Evolutionary conservation across 2,329 filamentous ascomycete species (phyloP).

Genomic region (Pseudogymnoascus sp.): DNA sequence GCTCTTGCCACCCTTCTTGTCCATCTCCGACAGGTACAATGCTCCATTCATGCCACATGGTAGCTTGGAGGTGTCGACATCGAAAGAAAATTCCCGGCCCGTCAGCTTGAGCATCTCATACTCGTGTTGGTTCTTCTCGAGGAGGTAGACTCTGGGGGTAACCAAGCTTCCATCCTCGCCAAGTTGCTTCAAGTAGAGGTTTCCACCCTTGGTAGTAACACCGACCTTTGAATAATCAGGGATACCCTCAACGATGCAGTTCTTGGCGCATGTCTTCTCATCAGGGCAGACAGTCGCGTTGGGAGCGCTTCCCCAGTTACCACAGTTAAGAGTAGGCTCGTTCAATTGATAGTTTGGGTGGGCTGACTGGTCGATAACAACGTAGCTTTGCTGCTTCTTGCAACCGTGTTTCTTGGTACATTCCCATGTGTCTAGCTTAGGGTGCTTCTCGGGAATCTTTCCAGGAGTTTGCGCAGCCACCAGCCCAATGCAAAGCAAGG

Average conservation of each 20-base stretch:
- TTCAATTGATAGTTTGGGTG: slow-evolving; percentile 38
- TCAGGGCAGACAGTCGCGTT: slow-evolving; percentile 41
- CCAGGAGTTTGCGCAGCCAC: slow-evolving; percentile 32
- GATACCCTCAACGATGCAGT: slow-evolving; percentile 46
- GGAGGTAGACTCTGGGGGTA: slow-evolving; percentile 36
- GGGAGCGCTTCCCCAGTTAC: slow-evolving; percentile 26
- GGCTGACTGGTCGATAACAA: slow-evolving; percentile 41
- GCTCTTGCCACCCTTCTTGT: slow-evolving; percentile 27
- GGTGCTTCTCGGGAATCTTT: slow-evolving; percentile 38
- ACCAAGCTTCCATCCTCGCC: slow-evolving; percentile 21
- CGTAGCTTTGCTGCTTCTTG: slow-evolving; percentile 35
- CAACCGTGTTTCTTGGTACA: slow-evolving; percentile 44
- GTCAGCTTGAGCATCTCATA: slow-evolving; percentile 38
- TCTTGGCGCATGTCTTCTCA: slow-evolving; percentile 41
- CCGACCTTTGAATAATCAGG: slow-evolving; percentile 38
- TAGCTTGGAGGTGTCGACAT: slow-evolving; percentile 35
- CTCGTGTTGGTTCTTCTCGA: slow-evolving; percentile 33
- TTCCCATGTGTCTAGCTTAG: slow-evolving; percentile 42
- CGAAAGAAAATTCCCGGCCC: slow-evolving; percentile 37
- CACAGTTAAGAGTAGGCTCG: slow-evolving; percentile 28
- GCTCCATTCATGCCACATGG: slow-evolving; percentile 35
- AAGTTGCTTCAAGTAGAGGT: slow-evolving; percentile 29
- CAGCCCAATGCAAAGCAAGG: slow-evolving; percentile 1
- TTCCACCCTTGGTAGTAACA: slow-evolving; percentile 31
- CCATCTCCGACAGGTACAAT: slow-evolving; percentile 33